Evolutionary conservation across 163 green algal genomes (phyloP), one percentile per base, ranked within the genome.

Genomic region (Chlamydomonas reinhardtii): DNA sequence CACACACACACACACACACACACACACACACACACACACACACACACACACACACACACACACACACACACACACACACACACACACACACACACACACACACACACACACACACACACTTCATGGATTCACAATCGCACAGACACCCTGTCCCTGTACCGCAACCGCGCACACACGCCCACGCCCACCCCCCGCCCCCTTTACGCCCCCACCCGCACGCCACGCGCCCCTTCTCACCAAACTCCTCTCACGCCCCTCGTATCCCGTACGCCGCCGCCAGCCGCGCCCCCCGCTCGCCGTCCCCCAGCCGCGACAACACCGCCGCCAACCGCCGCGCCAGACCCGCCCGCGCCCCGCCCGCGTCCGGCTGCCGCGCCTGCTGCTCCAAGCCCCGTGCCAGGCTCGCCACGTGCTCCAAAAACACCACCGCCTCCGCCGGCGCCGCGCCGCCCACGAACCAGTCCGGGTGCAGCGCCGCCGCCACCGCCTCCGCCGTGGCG

Each of bases 401-500:
- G 61, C 16, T n/a, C n/a, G 74, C 61, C 34, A 79, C 71, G 24
- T 82, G 82, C 59, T 87, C 82, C 61, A 59, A 2, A 16, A 87
- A 75, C 61, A 56, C 72, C 0, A 31, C 39, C 19, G n/a, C 82
- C 71, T 87, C 72, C 5, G 48, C 48, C 9, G 72, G 16, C 72
- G 62, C 2, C 37, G 72, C 61, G 17, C 82, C 82, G 20, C 54
- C 61, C 59, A 22, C 43, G 62, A 94, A 94, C 91, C 91, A 95
- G 14, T 88, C 85, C n/a, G 75, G 77, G 8, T 90, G 92, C 76
- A 95, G 69, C 25, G 81, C 86, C 19, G 29, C 77, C 72, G 74
- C 91, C 29, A 93, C 86, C 25, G 88, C 84, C 61, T 91, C 89
- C 32, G 83, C 82, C 4, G 91, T 73, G 43, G 89, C 87, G 4